A percentile compares a stretch with the other conserved stretches of the same genome.
Evolutionary conservation across 1,139 yeast species (phyloP).

Genomic region (Suhomyces choctaworum): DNA sequence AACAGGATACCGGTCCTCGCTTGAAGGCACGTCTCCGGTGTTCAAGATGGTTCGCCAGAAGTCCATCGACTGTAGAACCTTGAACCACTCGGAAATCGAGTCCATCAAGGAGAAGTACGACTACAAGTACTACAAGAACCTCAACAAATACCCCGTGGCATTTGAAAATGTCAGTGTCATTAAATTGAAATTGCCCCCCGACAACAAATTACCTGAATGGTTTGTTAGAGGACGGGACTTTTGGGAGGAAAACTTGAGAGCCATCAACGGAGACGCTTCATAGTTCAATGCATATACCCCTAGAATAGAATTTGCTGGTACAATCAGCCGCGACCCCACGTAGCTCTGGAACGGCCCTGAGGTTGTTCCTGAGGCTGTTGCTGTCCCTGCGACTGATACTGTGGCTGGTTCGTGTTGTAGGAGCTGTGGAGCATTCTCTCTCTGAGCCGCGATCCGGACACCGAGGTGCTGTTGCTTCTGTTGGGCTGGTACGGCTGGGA

Average conservation of each 20-base stretch:
- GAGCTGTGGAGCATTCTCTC: slow-evolving; percentile 38
- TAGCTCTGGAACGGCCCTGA: slow-evolving; percentile 18
- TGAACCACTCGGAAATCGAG: slow-evolving; percentile 23
- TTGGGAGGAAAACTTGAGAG: slow-evolving; percentile 48
- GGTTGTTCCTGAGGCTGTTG: neutral
- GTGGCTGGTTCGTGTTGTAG: slow-evolving; percentile 14
- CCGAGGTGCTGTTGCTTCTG: slow-evolving; percentile 29
- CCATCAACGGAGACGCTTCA: slow-evolving; percentile 5
- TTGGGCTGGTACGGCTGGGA: slow-evolving; percentile 24
- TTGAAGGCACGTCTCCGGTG: slow-evolving; percentile 23
- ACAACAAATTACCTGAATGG: slow-evolving; percentile 69
- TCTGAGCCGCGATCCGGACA: slow-evolving; percentile 35
- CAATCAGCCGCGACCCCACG: slow-evolving; percentile 29
- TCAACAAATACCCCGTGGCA: slow-evolving; percentile 29
- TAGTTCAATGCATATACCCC: neutral
- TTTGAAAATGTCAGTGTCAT: slow-evolving; percentile 42
- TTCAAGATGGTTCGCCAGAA: slow-evolving; percentile 8
- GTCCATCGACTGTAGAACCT: slow-evolving; percentile 2
- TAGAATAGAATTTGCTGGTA: neutral
- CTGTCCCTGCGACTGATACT: slow-evolving; percentile 9
- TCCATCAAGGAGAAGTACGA: slow-evolving; percentile 28
- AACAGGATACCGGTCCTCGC: slow-evolving; percentile 21
- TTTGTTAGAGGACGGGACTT: slow-evolving; percentile 57
- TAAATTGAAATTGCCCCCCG: slow-evolving; percentile 59
- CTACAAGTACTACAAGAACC: slow-evolving; percentile 40